phyloP scores from a whole-genome alignment of 352 stramenopile species.

The Pythium aquatile region DNA sequence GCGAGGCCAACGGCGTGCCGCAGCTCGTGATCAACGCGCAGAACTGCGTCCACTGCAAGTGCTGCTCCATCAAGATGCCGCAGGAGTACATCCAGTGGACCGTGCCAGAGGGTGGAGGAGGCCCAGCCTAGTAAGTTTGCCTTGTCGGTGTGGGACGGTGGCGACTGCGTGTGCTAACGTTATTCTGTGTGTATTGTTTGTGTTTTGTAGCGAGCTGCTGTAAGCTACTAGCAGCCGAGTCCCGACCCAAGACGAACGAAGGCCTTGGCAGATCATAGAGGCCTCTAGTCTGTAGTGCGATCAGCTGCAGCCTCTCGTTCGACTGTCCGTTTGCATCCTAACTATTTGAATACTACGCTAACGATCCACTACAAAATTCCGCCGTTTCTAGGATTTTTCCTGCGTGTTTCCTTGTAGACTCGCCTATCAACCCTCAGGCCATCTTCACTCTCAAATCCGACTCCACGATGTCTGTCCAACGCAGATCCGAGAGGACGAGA shows the following conservation, averaged over 20 bases:
- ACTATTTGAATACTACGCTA: slow-evolving; percentile 14
- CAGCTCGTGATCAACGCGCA: slow-evolving; percentile 99
- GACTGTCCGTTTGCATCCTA: neutral
- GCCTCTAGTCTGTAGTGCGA: neutral
- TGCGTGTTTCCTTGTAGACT: too few relatives aligned
- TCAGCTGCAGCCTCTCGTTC: neutral
- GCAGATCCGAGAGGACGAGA: too few relatives aligned
- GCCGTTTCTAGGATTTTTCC: too few relatives aligned
- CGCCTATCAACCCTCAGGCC: too few relatives aligned
- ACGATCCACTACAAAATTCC: too few relatives aligned
- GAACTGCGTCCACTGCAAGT: slow-evolving; percentile 99
- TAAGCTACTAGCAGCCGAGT: slow-evolving; percentile 31
- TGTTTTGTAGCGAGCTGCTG: slow-evolving; percentile 60
- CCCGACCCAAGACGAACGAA: neutral
- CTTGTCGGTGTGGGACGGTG: slow-evolving; percentile 24
- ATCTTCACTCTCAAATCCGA: too few relatives aligned
- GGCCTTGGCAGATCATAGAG: neutral
- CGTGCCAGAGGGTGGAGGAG: slow-evolving; percentile 97
- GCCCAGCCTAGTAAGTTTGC: slow-evolving; percentile 97
- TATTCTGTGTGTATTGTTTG: slow-evolving; percentile 27
- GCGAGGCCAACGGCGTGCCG: slow-evolving; percentile 75
- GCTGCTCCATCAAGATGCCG: slow-evolving; percentile 99
- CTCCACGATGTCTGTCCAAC: too few relatives aligned
- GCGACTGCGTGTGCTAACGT: slow-evolving; percentile 22
- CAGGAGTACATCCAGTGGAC: slow-evolving; percentile 99